A percentile compares a stretch with the other conserved stretches of the same genome.
Conservation (phyloP, 441 rosid genomes). For the Aquilaria agallochum region DNA sequence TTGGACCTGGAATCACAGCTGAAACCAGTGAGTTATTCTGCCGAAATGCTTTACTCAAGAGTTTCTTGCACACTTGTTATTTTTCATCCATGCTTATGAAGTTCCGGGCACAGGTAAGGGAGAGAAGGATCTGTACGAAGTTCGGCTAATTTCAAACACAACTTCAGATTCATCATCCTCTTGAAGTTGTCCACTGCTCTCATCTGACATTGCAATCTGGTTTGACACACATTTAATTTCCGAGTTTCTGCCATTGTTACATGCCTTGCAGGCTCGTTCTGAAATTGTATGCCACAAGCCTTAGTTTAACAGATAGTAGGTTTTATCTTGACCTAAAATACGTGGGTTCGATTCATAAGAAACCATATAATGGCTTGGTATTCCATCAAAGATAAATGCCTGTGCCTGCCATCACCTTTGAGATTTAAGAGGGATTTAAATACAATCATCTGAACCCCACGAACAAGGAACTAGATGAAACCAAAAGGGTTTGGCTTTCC, state of each 20-base stretch:
- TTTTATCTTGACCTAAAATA: no score
- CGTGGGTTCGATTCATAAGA: no score
- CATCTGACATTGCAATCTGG: conserved; percentile 13
- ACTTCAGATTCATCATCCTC: conserved; percentile 38
- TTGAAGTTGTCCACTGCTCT: conserved; percentile 21
- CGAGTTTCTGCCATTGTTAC: no score
- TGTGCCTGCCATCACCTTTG: no score
- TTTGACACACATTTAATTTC: not conserved
- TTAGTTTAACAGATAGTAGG: no score
- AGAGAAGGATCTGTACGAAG: conserved; percentile 66
- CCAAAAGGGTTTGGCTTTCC: conserved; percentile 7
- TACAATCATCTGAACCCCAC: no score
- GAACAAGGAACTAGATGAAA: no score
- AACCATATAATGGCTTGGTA: no score
- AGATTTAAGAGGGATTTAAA: no score
- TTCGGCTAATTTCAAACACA: conserved; percentile 61
- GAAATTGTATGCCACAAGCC: no score
- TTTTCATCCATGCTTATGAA: conserved; percentile 1
- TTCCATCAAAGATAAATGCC: no score
- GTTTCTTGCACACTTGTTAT: conserved; percentile 1
- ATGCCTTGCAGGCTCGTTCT: no score
- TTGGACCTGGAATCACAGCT: conserved; percentile 83
- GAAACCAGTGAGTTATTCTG: conserved; percentile 59
- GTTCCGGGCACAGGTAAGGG: conserved; percentile 51
- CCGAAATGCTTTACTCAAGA: not conserved